Percentiles rank a stretch among this genome's conserved stretches.
phyloP scores from a whole-genome alignment of 2,329 filamentous ascomycete species.

The Aspergillus neoniger region DNA sequence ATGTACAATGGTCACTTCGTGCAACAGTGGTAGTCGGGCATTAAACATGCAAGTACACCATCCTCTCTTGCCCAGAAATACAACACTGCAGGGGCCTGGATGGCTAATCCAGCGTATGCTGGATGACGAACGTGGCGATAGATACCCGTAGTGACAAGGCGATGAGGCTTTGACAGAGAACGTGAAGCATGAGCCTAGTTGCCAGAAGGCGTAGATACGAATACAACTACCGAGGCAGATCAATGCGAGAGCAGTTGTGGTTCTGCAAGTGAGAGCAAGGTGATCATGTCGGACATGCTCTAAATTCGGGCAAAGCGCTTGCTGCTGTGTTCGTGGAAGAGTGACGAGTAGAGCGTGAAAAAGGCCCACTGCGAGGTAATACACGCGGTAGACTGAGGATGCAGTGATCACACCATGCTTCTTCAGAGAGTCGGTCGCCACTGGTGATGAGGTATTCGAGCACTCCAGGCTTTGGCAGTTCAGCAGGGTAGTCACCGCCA shows the following conservation, averaged over 20 bases:
- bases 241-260: background rate
- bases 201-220: background rate
- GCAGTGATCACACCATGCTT: background rate
- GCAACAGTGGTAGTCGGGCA: background rate
- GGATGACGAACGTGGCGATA: slow-evolving; percentile 6
- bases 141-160: background rate
- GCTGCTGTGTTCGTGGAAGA: background rate
- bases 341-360: background rate
- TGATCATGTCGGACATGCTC: background rate
- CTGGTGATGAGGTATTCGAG: background rate
- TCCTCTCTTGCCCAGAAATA: background rate
- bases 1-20: background rate
- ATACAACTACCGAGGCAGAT: background rate
- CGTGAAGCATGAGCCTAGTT: slow-evolving; percentile 6
- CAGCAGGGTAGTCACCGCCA: background rate
- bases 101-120: background rate
- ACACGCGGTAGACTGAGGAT: background rate
- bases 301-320: slow-evolving; percentile 1
- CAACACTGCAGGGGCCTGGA: background rate
- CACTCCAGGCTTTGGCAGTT: background rate
- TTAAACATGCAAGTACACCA: background rate
- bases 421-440: background rate
- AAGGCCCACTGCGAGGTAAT: background rate
- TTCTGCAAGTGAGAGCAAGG: background rate
- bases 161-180: slow-evolving; percentile 1